These are phyloP conservation scores for Rossbeevera mucosa DNA, from an alignment of 768 basidiomycete genomes.

Conservation along the genomic window DNA sequence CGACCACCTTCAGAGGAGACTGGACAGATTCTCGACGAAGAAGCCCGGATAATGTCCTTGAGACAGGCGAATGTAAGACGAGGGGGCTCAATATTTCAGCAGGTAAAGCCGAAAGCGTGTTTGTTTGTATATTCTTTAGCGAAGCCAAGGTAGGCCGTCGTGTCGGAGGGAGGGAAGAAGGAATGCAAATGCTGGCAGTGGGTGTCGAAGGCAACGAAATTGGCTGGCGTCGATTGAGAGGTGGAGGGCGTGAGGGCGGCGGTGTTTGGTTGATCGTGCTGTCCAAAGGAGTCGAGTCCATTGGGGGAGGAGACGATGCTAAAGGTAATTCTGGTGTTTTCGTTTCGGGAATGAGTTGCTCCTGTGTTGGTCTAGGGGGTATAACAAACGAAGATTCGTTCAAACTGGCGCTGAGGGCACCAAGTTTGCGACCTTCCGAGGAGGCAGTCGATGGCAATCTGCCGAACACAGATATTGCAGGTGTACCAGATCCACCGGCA, in stretches of 20 bases:
- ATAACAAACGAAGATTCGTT: background rate
- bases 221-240: slow-evolving; percentile 25
- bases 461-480: background rate
- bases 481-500: background rate
- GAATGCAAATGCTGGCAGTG: slow-evolving; percentile 18
- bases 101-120: slow-evolving; percentile 16
- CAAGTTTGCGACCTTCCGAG: background rate
- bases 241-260: slow-evolving; percentile 24
- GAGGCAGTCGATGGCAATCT: background rate
- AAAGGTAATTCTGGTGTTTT: slow-evolving; percentile 1
- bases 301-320: slow-evolving; percentile 15
- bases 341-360: background rate
- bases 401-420: background rate
- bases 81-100: slow-evolving; percentile 31
- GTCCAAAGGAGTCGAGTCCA: slow-evolving; percentile 7
- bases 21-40: slow-evolving; percentile 23
- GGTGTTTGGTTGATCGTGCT: slow-evolving; percentile 7
- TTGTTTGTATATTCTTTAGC: slow-evolving; percentile 26
- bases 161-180: slow-evolving; percentile 10
- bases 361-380: background rate
- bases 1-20: slow-evolving; percentile 22
- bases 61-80: slow-evolving; percentile 24
- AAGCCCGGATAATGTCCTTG: slow-evolving; percentile 13
- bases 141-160: slow-evolving; percentile 20
- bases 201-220: slow-evolving; percentile 34